Conservation (phyloP, 1,284 basidiomycete genomes). For the Cryptococcus sp. region DNA sequence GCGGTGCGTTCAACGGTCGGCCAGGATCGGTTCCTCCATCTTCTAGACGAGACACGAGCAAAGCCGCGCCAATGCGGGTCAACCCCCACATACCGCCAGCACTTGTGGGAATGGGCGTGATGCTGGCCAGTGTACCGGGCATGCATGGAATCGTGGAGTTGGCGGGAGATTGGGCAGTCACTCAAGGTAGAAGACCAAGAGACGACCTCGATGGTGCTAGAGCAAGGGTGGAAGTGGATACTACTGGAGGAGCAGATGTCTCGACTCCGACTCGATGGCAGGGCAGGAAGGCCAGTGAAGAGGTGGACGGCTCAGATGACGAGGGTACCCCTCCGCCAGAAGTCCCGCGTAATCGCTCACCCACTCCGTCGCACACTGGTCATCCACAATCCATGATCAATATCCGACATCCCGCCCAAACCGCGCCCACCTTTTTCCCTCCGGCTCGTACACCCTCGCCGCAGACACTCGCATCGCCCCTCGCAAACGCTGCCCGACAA, state of each 20-base stretch:
- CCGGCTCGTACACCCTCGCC: slow-evolving; percentile 23
- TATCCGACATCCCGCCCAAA: slow-evolving; percentile 15
- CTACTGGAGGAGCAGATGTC: slow-evolving; percentile 45
- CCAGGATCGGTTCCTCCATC: not conserved
- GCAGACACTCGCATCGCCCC: slow-evolving; percentile 16
- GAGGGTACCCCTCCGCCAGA: slow-evolving; percentile 44
- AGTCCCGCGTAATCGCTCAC: slow-evolving; percentile 1
- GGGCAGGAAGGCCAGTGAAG: slow-evolving; percentile 10
- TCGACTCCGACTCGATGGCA: slow-evolving; percentile 18
- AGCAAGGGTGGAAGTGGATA: slow-evolving; percentile 47
- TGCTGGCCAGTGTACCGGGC: slow-evolving; percentile 74
- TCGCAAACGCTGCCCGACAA: slow-evolving; percentile 8
- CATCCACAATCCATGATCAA: slow-evolving; percentile 7
- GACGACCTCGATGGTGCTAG: slow-evolving; percentile 42
- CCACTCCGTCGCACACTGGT: slow-evolving; percentile 12
- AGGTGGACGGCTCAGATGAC: slow-evolving; percentile 50
- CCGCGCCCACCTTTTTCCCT: slow-evolving; percentile 18
- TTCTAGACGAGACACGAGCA: slow-evolving; percentile 66
- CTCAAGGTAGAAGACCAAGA: slow-evolving; percentile 68
- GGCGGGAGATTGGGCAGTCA: slow-evolving; percentile 80
- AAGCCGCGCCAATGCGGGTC: slow-evolving; percentile 70
- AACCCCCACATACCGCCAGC: slow-evolving; percentile 72
- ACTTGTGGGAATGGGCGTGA: slow-evolving; percentile 80
- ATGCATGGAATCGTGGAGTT: slow-evolving; percentile 72
- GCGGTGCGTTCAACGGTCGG: not conserved